Conservation (phyloP, 768 basidiomycete species). For the Serendipita sp. region DNA sequence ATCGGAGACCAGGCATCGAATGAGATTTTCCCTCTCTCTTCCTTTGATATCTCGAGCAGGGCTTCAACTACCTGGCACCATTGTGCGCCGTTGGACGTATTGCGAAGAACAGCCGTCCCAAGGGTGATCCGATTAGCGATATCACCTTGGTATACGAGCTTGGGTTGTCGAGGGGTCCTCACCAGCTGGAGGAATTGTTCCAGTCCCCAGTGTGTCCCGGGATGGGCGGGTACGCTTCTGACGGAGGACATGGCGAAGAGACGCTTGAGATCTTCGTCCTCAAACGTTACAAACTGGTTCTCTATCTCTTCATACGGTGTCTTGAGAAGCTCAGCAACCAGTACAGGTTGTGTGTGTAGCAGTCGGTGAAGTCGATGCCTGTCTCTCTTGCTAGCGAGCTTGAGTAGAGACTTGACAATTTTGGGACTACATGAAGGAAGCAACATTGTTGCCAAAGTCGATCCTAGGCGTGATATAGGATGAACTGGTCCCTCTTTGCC, state of each 20-base stretch:
- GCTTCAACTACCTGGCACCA: neutral
- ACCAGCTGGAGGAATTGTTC: neutral
- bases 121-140: neutral
- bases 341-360: neutral
- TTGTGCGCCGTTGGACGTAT: neutral
- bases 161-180: neutral
- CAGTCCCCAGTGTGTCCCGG: neutral
- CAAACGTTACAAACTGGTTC: neutral
- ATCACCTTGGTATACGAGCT: neutral
- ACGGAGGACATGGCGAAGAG: neutral
- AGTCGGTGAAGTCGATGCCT: neutral
- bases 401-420: neutral
- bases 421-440: neutral
- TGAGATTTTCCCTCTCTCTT: neutral
- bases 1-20: neutral
- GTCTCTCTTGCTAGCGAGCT: neutral
- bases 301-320: neutral
- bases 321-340: neutral
- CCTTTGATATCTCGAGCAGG: neutral
- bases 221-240: neutral
- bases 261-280: neutral
- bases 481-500: neutral
- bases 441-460: neutral
- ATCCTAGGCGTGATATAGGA: slow-evolving; percentile 1
- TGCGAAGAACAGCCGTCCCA: neutral